These are phyloP conservation scores for Chaetomium cochliodes DNA, from an alignment of 495 filamentous ascomycete species.

Conservation along the genomic window DNA sequence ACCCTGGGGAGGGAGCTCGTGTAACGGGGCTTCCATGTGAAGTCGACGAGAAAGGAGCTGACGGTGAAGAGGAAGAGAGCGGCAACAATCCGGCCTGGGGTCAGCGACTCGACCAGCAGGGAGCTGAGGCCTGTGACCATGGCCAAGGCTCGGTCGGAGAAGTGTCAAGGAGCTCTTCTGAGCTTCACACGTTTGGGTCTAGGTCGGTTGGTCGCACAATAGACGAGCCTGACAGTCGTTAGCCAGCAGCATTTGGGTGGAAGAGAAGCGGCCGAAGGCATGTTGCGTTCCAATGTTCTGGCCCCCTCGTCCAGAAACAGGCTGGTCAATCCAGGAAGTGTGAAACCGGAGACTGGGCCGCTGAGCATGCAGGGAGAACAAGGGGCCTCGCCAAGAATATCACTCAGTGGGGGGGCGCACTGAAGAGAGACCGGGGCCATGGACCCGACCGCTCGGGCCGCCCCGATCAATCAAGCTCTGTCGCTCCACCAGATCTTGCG, in stretches of 20 bases:
- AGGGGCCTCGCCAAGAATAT: background rate
- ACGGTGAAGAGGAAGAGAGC: slow-evolving; percentile 31
- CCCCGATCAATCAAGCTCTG: background rate
- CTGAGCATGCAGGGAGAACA: slow-evolving; percentile 10
- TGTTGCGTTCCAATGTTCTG: background rate
- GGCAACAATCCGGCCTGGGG: slow-evolving; percentile 25
- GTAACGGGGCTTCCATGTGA: slow-evolving; percentile 36
- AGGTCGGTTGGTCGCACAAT: background rate
- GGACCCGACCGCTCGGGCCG: background rate
- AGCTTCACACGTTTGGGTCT: background rate
- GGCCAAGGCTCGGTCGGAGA: background rate
- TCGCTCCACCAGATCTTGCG: slow-evolving; percentile 13
- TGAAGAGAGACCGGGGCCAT: too few relatives aligned
- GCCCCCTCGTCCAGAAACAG: background rate
- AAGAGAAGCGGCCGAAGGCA: background rate
- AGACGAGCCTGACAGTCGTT: background rate
- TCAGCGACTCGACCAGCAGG: slow-evolving; percentile 35
- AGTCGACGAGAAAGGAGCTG: slow-evolving; percentile 37
- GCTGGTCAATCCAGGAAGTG: background rate
- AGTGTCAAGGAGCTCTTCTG: background rate
- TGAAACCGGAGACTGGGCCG: slow-evolving; percentile 8
- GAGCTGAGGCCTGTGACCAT: slow-evolving; percentile 30
- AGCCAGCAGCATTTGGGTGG: background rate
- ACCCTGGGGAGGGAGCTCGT: slow-evolving; percentile 36
- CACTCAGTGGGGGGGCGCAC: background rate